Base-by-base conservation (phyloP, 2,329 filamentous ascomycete species). In the Trichophaea hybrida region DNA sequence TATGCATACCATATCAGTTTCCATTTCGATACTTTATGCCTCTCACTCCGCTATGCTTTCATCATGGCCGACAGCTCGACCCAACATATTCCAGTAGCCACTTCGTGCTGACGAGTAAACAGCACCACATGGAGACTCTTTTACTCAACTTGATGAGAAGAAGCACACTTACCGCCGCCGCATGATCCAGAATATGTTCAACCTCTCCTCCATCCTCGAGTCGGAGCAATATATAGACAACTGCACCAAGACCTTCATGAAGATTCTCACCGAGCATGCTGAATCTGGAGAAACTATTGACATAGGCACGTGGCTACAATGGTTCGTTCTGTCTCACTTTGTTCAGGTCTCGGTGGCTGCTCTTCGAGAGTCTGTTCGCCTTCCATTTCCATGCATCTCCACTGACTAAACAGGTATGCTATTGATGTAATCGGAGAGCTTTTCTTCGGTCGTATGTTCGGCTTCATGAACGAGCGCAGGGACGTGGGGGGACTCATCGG, bases 131-230 rank as follows among this genome's bases (percentile, higher is more conserved):
- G 71, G 80, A 64, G 72, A 80, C 15, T 70, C 79, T 5, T 75
- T 80, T 58, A 75, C 69, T 67, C 76, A 78, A 64, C 74, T 79
- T 7, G 53, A 43, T 32, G 53, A 43, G 40, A 55, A 44, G 37
- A 46, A 46, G 40, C 35, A 43, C 35, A 55, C 17, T n/a, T 55
- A 17, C 40, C 37, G 53, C 15, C 13, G 35, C 15, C 53, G 53
- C 5, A 77, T 79, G 2, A 76, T 89, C 0, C 80, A 80, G 37
- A 88, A 85, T 2, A 78, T 93, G 15, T 91, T 91, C 74, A 86
- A 82, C 69, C 87, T 85, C 0, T 82, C 80, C 6, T 81, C 87
- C 31, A 37, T 53, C 32, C 13, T 53, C 5, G 50, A 53, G 13
- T 35, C 32, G 13, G 50, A 53, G 33, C 4, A 53, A 33, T 53